These are phyloP conservation scores for Heterobasidion annosum DNA, from an alignment of 1,284 basidiomycete species.

Conservation along the genomic window DNA sequence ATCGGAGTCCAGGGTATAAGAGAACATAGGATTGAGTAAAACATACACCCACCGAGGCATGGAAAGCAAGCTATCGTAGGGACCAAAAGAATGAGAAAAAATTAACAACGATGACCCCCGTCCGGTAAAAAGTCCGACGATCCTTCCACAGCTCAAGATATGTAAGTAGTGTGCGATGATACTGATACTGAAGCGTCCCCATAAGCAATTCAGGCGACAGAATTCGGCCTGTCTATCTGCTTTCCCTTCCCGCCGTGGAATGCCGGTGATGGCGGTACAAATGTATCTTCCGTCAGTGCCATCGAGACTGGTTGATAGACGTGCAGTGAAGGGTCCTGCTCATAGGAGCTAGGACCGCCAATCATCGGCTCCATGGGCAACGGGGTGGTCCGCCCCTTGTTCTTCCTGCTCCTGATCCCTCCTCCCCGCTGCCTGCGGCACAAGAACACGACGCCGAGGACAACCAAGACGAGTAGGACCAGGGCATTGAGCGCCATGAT, in stretches of 20 bases:
- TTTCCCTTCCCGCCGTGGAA: constrained; percentile 32
- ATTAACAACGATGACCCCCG: neutral
- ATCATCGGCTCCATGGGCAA: constrained; percentile 31
- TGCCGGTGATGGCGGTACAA: constrained; percentile 54
- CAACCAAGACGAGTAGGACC: constrained; percentile 45
- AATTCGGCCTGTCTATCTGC: constrained; percentile 30
- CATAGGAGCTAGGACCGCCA: constrained; percentile 15
- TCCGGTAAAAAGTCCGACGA: neutral
- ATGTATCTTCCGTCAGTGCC: constrained; percentile 68
- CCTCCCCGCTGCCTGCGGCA: constrained; percentile 32
- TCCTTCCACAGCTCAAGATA: neutral
- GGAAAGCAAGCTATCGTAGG: neutral
- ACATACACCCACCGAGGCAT: neutral
- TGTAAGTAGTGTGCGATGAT: neutral
- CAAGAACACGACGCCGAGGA: constrained; percentile 41
- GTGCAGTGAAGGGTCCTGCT: constrained; percentile 20
- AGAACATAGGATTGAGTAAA: neutral
- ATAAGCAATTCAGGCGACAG: constrained; percentile 19
- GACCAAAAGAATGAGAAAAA: neutral
- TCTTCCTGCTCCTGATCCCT: constrained; percentile 25
- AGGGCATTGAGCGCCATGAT: constrained; percentile 67
- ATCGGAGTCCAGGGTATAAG: neutral
- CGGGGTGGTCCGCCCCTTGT: constrained; percentile 42
- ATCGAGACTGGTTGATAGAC: constrained; percentile 65
- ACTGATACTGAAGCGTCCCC: neutral